Conservation (phyloP, 2,329 filamentous ascomycete species). For the Claviceps purpurea region DNA sequence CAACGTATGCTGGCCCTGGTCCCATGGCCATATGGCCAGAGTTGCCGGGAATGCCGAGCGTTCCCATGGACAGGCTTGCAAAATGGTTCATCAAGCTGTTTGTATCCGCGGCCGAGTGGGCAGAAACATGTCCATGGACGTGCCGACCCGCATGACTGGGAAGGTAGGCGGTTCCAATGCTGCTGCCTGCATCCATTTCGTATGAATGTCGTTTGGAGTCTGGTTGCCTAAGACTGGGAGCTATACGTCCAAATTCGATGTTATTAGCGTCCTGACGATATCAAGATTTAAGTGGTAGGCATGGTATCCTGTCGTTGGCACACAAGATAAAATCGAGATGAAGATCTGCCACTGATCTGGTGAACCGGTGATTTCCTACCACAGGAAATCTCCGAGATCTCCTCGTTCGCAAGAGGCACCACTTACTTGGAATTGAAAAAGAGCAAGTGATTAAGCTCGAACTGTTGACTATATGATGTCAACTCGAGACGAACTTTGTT, state of each 20-base stretch:
- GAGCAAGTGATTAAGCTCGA: slow-evolving; percentile 20
- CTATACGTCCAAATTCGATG: slow-evolving; percentile 6
- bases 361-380: neutral
- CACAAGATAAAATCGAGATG: neutral
- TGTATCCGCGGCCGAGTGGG: slow-evolving; percentile 18
- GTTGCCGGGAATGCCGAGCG: slow-evolving; percentile 20
- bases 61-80: slow-evolving; percentile 23
- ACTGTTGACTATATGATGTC: slow-evolving; percentile 10
- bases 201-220: slow-evolving; percentile 9
- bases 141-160: slow-evolving; percentile 16
- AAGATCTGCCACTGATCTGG: no score
- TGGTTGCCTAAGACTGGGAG: slow-evolving; percentile 22
- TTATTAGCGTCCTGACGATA: neutral
- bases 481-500: neutral
- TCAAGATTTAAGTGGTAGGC: neutral
- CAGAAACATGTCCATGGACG: slow-evolving; percentile 16
- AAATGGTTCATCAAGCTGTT: slow-evolving; percentile 21
- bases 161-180: slow-evolving; percentile 19
- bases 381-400: neutral
- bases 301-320: neutral
- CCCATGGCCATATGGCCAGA: slow-evolving; percentile 18
- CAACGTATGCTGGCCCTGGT: slow-evolving; percentile 22
- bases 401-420: slow-evolving; percentile 1
- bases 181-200: slow-evolving; percentile 23
- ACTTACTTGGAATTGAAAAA: slow-evolving; percentile 11